Base-by-base conservation (phyloP, 2,329 filamentous ascomycete genomes). In the Epichloe bromicola region DNA sequence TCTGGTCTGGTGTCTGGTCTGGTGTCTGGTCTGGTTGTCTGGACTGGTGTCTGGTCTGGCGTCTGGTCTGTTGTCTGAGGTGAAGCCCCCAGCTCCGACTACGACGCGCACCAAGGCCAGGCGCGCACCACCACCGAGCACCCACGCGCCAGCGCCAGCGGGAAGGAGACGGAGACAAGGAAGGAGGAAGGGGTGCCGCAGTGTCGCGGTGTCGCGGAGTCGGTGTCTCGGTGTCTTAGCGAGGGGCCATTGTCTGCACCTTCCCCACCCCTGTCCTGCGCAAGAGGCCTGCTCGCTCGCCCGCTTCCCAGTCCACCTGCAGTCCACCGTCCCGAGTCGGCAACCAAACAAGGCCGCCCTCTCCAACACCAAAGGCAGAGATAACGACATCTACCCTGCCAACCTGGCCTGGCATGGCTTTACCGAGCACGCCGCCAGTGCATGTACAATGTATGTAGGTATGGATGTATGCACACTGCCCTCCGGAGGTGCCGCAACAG, bases 401-500 rank as follows among this genome's bases (percentile, higher is more conserved):
- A 17, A 10, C 23, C 41, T n/a, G 37, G 14, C 38, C 42, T 37
- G 41, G 41, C 40, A n/a, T 47, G 47, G 42, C 44, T 30, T 30
- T 20, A 15, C 17, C 37, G 38, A 10, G 26, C 43, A 43, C 11
- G 37, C 49, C 23, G 26, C n/a, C 44, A 34, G 37, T 19, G 17
- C 11, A 41, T 12, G n/a, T 26, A 26, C 23, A 26, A 26, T 26
- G 23, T 12, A n/a, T 42, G 39, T 37, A 26, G 33, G 39, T 33
- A 26, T 26, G 23, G 5, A n/a, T 42, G 39, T 37, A 26, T 40
- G 39, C 39, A 49, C 33, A 49, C 43, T 49, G 48, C 19, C 40
- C 46, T 49, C 49, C 36, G 52, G 46, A 44, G 41, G 15, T 49
- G 49, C 53, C 53, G 47, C 52, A 50, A 50, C 52, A 52, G n/a